phyloP scores from a whole-genome alignment of 2,329 filamentous ascomycete species.

The Botrytis hyacinthi region DNA sequence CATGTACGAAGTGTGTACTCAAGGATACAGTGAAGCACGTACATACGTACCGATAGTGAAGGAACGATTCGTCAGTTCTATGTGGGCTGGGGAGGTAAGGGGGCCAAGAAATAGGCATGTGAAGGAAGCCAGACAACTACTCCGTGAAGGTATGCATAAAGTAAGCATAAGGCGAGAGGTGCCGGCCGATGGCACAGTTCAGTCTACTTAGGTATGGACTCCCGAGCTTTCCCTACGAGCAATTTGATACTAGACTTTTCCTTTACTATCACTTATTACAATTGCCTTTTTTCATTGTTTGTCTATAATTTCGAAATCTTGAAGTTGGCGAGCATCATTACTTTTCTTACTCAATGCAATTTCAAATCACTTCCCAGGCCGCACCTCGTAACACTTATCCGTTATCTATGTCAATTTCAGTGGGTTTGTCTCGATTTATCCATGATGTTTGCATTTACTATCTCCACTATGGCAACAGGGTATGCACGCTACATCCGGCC shows the following conservation, averaged over 20 bases:
- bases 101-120: neutral
- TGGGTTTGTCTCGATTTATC: neutral
- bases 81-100: neutral
- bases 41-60: neutral
- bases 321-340: neutral
- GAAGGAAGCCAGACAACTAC: neutral
- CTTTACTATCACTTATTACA: neutral
- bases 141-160: neutral
- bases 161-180: neutral
- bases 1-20: neutral
- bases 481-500: neutral
- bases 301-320: neutral
- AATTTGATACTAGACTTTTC: neutral
- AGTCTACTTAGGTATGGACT: neutral
- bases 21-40: neutral
- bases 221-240: neutral
- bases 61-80: neutral
- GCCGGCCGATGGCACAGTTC: neutral
- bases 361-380: neutral
- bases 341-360: constrained; percentile 6
- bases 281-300: neutral
- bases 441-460: neutral
- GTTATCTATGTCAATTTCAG: neutral
- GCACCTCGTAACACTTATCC: neutral
- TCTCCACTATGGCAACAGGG: neutral